Conservation (phyloP, 306 rosid species). For the Prosopis cineraria region DNA sequence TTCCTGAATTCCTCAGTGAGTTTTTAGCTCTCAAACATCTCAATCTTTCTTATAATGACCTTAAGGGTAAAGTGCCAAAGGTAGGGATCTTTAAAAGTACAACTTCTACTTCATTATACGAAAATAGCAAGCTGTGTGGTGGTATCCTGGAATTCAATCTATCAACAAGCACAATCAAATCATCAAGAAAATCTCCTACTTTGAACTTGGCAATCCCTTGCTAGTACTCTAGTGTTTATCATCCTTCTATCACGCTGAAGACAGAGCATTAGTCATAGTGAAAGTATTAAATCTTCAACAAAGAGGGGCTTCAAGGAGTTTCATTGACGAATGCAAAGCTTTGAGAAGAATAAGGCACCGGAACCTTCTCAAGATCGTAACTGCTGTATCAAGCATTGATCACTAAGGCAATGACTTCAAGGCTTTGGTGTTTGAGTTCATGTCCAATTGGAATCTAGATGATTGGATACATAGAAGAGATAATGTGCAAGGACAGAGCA, state of each 20-base stretch:
- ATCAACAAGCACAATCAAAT: constrained; percentile 24
- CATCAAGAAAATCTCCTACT: background rate
- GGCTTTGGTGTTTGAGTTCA: constrained; percentile 43
- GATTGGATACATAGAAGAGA: constrained; percentile 36
- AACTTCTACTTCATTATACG: constrained; percentile 31
- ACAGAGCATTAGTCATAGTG: constrained; percentile 30
- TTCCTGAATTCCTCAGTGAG: constrained; percentile 44
- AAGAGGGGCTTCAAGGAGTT: constrained; percentile 49
- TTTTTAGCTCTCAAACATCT: constrained; percentile 27
- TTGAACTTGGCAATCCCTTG: constrained; percentile 30
- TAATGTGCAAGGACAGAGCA: background rate
- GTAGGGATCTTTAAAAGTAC: constrained; percentile 40
- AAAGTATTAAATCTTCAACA: constrained; percentile 51
- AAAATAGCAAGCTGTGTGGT: constrained; percentile 44
- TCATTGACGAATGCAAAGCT: constrained; percentile 47
- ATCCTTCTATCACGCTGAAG: constrained; percentile 17
- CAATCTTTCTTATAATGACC: constrained; percentile 44
- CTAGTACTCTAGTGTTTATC: constrained; percentile 15
- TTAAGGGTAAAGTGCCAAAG: constrained; percentile 42
- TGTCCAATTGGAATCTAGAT: constrained; percentile 46
- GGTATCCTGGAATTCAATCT: constrained; percentile 39
- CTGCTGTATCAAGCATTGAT: constrained; percentile 39
- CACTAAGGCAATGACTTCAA: constrained; percentile 40
- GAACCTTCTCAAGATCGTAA: constrained; percentile 51
- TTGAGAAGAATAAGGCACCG: constrained; percentile 39